These are phyloP conservation scores for Rhytidhysteron rufulum DNA, from an alignment of 2,329 filamentous ascomycete genomes.

Conservation along the genomic window DNA sequence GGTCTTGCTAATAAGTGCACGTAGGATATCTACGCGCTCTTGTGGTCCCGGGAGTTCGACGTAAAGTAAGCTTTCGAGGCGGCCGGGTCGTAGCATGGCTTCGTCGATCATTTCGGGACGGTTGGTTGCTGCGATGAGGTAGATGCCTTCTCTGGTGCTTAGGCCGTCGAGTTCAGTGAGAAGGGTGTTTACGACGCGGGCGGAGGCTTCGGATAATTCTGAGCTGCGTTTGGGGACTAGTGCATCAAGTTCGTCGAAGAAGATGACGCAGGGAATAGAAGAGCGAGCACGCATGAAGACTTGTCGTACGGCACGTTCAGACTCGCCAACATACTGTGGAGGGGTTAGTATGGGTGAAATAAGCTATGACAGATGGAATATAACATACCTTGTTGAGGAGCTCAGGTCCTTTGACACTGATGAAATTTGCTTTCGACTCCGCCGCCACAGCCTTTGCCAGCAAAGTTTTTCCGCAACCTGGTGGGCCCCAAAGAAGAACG, in stretches of 20 bases:
- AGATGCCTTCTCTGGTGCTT: constrained; percentile 75
- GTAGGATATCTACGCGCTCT: constrained; percentile 82
- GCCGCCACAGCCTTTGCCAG: constrained; percentile 95
- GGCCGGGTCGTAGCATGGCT: constrained; percentile 87
- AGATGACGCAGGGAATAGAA: constrained; percentile 87
- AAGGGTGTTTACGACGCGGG: constrained; percentile 89
- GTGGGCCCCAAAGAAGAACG: constrained; percentile 92
- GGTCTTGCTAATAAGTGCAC: constrained; percentile 58
- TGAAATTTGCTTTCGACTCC: constrained; percentile 95
- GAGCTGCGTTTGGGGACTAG: constrained; percentile 81
- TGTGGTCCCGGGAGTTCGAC: constrained; percentile 77
- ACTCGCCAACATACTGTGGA: constrained; percentile 78
- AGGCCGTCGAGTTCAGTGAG: constrained; percentile 92
- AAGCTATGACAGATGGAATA: background rate
- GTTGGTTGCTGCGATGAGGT: constrained; percentile 93
- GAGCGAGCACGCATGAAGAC: constrained; percentile 85
- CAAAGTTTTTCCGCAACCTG: constrained; percentile 93
- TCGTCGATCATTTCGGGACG: constrained; percentile 94
- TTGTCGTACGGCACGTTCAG: constrained; percentile 86
- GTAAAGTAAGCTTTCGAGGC: constrained; percentile 83
- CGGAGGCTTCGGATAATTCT: constrained; percentile 71
- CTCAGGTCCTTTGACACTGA: constrained; percentile 94
- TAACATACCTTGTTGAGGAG: constrained; percentile 74
- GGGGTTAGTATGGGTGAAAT: constrained; percentile 4
- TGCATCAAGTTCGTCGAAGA: constrained; percentile 97